Percentiles rank a stretch among this genome's conserved stretches.
Evolutionary conservation across 2,329 filamentous ascomycete species (phyloP).

Genomic region (Pleurostoma richardsiae): DNA sequence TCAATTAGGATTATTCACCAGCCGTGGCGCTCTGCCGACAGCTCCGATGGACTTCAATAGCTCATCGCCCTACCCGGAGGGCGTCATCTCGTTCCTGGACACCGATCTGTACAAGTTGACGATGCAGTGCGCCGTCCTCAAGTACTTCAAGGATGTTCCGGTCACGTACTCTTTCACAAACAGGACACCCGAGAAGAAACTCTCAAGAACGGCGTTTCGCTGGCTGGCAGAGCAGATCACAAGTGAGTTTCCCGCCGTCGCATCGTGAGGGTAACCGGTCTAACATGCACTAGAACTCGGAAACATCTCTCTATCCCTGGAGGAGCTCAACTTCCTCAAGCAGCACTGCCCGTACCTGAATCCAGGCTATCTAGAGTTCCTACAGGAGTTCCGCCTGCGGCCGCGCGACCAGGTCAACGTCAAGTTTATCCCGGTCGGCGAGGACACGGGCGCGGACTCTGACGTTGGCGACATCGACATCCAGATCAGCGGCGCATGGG

Average conservation of each 20-base stretch:
- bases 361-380: constrained; percentile 71
- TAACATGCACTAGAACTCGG: constrained; percentile 58
- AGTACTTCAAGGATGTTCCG: constrained; percentile 77
- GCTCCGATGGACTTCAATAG: constrained; percentile 59
- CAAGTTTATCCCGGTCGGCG: constrained; percentile 53
- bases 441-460: constrained; percentile 56
- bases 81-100: constrained; percentile 77
- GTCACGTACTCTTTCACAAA: constrained; percentile 96
- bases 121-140: constrained; percentile 95
- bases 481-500: constrained; percentile 76
- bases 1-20: too few species aligned
- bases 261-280: too few species aligned
- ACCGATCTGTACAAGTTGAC: constrained; percentile 93
- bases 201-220: constrained; percentile 74
- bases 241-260: constrained; percentile 48
- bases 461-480: constrained; percentile 73
- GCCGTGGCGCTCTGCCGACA: too few species aligned
- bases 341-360: constrained; percentile 77
- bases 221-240: constrained; percentile 84
- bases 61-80: constrained; percentile 64
- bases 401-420: constrained; percentile 76
- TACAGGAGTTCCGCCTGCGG: constrained; percentile 74
- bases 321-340: constrained; percentile 77
- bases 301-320: constrained; percentile 70
- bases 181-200: constrained; percentile 86